Percentiles rank a stretch among this genome's conserved stretches.
Evolutionary conservation across 768 basidiomycete species (phyloP).

Genomic region (Leucosporidium creatinivorum): DNA sequence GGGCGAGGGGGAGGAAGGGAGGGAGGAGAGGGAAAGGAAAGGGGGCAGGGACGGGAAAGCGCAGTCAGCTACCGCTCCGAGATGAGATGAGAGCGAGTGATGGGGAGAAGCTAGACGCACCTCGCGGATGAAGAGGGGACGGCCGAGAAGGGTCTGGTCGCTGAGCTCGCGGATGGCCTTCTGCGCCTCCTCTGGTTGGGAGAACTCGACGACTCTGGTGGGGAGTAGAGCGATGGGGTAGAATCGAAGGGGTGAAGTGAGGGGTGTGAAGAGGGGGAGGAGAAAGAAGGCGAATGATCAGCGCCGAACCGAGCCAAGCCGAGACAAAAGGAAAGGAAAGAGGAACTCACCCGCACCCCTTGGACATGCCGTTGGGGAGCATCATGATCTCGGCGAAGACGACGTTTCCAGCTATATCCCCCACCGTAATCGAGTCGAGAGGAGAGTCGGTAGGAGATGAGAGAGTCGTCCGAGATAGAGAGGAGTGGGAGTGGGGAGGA

Average conservation of each 20-base stretch:
- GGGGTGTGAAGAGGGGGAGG: no score
- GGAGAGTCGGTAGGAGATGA: no score
- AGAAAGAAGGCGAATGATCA: not conserved
- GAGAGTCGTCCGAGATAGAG: not conserved
- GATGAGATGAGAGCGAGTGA: not conserved
- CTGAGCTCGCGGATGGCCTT: constrained; percentile 82
- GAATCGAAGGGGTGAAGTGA: constrained; percentile 1
- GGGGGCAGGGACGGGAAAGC: not conserved
- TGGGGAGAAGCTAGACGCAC: constrained; percentile 47
- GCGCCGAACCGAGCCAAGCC: not conserved
- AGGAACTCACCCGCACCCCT: constrained; percentile 89
- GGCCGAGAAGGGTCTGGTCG: constrained; percentile 80
- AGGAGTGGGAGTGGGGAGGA: not conserved
- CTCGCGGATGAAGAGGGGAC: constrained; percentile 94
- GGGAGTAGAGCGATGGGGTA: not conserved
- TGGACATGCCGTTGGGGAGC: constrained; percentile 92
- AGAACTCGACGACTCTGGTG: constrained; percentile 86
- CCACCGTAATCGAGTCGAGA: not conserved
- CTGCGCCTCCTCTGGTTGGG: constrained; percentile 78
- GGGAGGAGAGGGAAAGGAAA: not conserved
- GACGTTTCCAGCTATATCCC: constrained; percentile 87
- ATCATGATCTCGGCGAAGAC: constrained; percentile 99
- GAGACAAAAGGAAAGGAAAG: not conserved
- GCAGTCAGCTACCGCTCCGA: not conserved
- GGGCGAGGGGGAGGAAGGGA: not conserved